These are phyloP conservation scores for Aspergillus sp. DNA, from an alignment of 2,329 filamentous ascomycete species.

Conservation along the genomic window DNA sequence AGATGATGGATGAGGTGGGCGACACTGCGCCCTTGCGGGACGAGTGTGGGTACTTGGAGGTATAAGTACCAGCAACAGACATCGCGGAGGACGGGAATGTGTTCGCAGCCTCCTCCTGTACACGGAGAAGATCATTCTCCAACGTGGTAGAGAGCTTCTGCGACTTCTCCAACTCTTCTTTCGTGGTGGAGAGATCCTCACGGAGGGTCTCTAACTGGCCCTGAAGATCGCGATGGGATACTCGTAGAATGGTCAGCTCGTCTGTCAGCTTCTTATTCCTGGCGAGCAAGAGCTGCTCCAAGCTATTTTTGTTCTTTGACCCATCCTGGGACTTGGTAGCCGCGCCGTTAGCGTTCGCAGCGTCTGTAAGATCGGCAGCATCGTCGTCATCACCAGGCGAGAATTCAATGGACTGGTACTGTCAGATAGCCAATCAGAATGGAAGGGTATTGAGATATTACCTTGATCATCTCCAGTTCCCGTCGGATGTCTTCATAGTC, in stretches of 20 bases:
- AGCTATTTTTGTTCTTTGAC: conserved; percentile 57
- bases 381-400: conserved; percentile 80
- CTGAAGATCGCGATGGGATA: conserved; percentile 92
- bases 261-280: conserved; percentile 96
- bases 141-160: conserved; percentile 83
- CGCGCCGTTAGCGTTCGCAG: conserved; percentile 49
- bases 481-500: conserved; percentile 97
- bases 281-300: conserved; percentile 87
- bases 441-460: conserved; percentile 27
- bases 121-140: conserved; percentile 84
- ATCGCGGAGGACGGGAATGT: conserved; percentile 80
- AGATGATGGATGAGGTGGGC: conserved; percentile 96
- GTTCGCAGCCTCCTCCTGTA: conserved; percentile 83
- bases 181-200: conserved; percentile 78
- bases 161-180: conserved; percentile 81
- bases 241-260: conserved; percentile 86
- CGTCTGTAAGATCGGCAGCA: conserved; percentile 46
- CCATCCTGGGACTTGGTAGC: conserved; percentile 60
- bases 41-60: conserved; percentile 73
- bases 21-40: conserved; percentile 72
- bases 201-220: conserved; percentile 75
- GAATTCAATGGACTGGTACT: conserved; percentile 79
- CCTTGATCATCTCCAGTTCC: conserved; percentile 90
- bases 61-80: conserved; percentile 89
- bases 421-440: conserved; percentile 9